phyloP scores from a whole-genome alignment of 306 rosid genomes.

The Cucumis cinereus region DNA sequence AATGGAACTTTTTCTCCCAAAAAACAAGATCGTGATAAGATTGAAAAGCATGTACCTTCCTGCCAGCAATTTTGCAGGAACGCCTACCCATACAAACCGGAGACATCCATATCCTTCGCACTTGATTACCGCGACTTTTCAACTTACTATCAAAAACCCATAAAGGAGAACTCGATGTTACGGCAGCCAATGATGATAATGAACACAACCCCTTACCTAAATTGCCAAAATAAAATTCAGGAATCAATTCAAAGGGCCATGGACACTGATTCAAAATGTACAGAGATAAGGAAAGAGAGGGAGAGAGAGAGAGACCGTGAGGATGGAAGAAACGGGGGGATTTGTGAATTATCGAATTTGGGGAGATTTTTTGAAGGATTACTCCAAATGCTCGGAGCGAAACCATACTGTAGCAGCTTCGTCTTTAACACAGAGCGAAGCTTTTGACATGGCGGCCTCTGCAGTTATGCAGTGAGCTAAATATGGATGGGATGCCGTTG shows the following conservation, averaged over 20 bases:
- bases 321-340: conserved; percentile 17
- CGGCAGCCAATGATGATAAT: conserved; percentile 17
- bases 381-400: conserved; percentile 37
- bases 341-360: conserved; percentile 25
- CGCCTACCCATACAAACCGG: conserved; percentile 88
- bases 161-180: conserved; percentile 8
- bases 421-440: not conserved
- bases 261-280: not conserved
- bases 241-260: conserved; percentile 2
- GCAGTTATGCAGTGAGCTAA: not conserved
- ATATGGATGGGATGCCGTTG: too few relatives aligned
- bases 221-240: conserved; percentile 6
- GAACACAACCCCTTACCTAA: conserved; percentile 40
- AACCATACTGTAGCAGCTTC: conserved; percentile 14
- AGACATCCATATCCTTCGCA: conserved; percentile 40
- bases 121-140: conserved; percentile 2
- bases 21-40: not conserved
- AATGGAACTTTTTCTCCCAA: not conserved
- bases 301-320: conserved; percentile 17
- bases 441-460: conserved; percentile 7
- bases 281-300: not conserved
- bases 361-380: conserved; percentile 26
- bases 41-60: conserved; percentile 41
- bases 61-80: conserved; percentile 83
- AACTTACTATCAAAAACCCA: conserved; percentile 7